Base-by-base conservation (phyloP, 495 filamentous ascomycete species). In the Talaromyces thailandensis region DNA sequence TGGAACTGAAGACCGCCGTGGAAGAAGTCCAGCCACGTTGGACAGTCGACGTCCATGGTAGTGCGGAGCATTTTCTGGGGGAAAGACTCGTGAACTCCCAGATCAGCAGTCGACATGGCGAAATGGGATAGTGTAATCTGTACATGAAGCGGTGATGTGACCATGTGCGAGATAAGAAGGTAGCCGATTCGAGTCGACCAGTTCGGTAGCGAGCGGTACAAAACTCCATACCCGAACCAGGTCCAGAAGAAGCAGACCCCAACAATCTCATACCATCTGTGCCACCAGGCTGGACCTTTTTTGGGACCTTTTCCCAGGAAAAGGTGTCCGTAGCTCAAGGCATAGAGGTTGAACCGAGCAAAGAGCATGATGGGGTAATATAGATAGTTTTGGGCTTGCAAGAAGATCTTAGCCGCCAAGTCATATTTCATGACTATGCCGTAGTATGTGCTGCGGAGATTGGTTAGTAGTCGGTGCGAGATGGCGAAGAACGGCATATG, bases 101-200 rank as follows among this genome's bases (percentile, higher is more conserved):
- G 78, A 67, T 98, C 94, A 7, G 91, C 84, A 1, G 94, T 98
- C 65, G 87, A 92, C 94, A 98, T 98, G 62, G 92, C 91, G 72
- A 96, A 98, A 75, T 98, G 94, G 9, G 89, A 93, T 28, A 98
- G 86, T 8, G 94, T 97, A 71, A 98, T 97, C 75, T 98, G 94
- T 37, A 93, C 86, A 69, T 98, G 94, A 24, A 98, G 77, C 14
- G 92, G 92, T 72, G 88, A 88, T 8, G 93, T 89, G 37, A 95
- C 83, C 70, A 90, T 84, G 68, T 98, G 93, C 70, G 90, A 93
- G 70, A 98, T 79, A 75, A 97, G 72, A 57, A 98, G 72, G 73
- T 89, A 98, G 50, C 82, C 67, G 57, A 95, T 74, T 4, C 92
- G 86, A 64, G 82, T 83, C 77, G 80, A 83, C 67, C 82, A 83